Conservation (phyloP, 306 rosid species). For the Quercus alba region DNA sequence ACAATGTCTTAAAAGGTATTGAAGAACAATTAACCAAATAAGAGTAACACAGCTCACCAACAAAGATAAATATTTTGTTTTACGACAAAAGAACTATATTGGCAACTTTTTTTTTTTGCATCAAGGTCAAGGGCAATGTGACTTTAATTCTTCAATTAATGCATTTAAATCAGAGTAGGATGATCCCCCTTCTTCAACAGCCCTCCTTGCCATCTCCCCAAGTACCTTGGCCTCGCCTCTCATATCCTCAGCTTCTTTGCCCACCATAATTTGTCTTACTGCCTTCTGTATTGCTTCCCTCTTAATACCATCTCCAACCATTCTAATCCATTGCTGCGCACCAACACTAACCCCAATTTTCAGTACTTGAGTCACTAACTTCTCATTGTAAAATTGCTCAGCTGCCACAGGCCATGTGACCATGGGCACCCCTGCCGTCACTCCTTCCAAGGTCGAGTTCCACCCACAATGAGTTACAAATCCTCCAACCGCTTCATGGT, state of each 20-base stretch:
- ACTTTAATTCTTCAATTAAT: not conserved
- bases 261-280: conserved; percentile 32
- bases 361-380: conserved; percentile 29
- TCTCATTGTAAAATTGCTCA: conserved; percentile 45
- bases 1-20: too few relatives aligned
- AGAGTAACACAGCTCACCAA: too few relatives aligned
- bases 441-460: conserved; percentile 41
- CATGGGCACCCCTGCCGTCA: conserved; percentile 38
- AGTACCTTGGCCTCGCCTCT: conserved; percentile 25
- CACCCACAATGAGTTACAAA: conserved; percentile 56
- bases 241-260: conserved; percentile 35
- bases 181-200: conserved; percentile 4
- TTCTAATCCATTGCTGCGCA: conserved; percentile 7
- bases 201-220: conserved; percentile 22
- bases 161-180: not conserved
- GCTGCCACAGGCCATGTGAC: conserved; percentile 43
- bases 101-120: not conserved
- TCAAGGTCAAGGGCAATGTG: not conserved
- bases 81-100: too few relatives aligned
- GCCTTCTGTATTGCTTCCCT: conserved; percentile 33
- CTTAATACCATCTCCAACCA: conserved; percentile 19
- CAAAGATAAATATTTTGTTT: too few relatives aligned
- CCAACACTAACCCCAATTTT: conserved; percentile 35
- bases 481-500: conserved; percentile 33
- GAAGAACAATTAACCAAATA: too few relatives aligned